Conservation (phyloP, 1,139 yeast species). For the Saccharomycopsis hybrid region DNA sequence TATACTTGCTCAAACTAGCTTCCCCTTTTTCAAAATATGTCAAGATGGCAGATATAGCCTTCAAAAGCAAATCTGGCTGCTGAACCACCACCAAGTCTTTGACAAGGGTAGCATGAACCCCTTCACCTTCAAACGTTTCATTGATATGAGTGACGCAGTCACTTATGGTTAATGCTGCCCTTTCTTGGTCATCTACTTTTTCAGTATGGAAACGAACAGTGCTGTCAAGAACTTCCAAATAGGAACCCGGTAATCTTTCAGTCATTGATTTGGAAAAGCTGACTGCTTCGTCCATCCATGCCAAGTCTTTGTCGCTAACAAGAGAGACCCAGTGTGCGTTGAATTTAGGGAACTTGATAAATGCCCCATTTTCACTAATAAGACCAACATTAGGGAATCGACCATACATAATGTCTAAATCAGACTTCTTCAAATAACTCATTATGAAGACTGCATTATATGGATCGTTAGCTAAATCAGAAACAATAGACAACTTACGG, state of each 20-base stretch:
- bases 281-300: conserved; percentile 59
- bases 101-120: conserved; percentile 73
- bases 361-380: conserved; percentile 86
- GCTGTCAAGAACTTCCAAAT: conserved; percentile 66
- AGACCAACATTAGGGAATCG: conserved; percentile 69
- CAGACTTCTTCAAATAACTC: conserved; percentile 56
- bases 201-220: conserved; percentile 73
- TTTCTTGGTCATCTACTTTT: conserved; percentile 58
- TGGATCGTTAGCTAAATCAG: conserved; percentile 45
- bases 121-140: conserved; percentile 57
- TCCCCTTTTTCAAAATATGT: conserved; percentile 27
- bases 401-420: conserved; percentile 61
- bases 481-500: conserved; percentile 31
- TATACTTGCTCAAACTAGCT: conserved; percentile 19
- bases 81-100: conserved; percentile 68
- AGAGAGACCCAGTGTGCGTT: conserved; percentile 58
- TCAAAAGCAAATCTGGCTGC: conserved; percentile 43
- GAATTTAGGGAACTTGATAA: conserved; percentile 45
- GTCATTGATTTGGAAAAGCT: conserved; percentile 59
- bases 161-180: conserved; percentile 67
- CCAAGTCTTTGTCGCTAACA: conserved; percentile 44
- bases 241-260: conserved; percentile 78
- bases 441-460: conserved; percentile 64
- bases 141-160: conserved; percentile 83
- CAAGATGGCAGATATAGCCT: conserved; percentile 40